Evolutionary conservation across 1,139 yeast species (phyloP), one percentile per base, ranked within the genome.

Genomic region (Candida smagusa): DNA sequence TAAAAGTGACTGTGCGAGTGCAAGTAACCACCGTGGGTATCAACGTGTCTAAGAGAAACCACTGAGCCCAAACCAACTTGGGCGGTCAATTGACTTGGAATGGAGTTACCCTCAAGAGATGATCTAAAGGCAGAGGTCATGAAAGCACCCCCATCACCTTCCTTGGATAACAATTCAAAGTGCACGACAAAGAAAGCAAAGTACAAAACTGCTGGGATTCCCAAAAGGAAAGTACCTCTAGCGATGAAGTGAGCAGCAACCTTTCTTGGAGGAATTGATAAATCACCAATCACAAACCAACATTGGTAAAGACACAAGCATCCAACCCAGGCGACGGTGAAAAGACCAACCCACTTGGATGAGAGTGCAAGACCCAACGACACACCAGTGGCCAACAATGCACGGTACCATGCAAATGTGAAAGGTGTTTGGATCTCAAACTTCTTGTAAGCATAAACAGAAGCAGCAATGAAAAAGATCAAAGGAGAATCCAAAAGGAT

Each of bases 271-370:
- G 81, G 54, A n/a, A 87, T 74, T 2, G 75, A 56, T 56, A 90
- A 74, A 63, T 94, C 98, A 48, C 97, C 98, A 55, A 89, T 65
- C 44, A 85, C 63, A 59, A 87, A 79, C 97, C 97, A 90, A 51
- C 92, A 63, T 56, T 87, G 94, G 65, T 79, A 74, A 13, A 81
- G 59, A 49, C 95, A 88, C 45, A 79, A 60, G 5, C 75, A 37
- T 34, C 98, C 98, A 44, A 87, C 78, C 97, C 98, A 94, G 7
- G 86, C 89, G 48, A 90, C 63, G 28, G 98, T 92, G 71, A 92
- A 92, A 34, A 92, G 68, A 38, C 98, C 99, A 34, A 92, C 97
- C 97, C 98, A 92, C 62, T 94, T 94, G 33, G 96, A 82, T 31
- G 90, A 79, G 25, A 84, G 71, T 2, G 97, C 92, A 41, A 94